Conservation (phyloP, 257 asterid species). For the Nicotiana tomentosiformis region DNA sequence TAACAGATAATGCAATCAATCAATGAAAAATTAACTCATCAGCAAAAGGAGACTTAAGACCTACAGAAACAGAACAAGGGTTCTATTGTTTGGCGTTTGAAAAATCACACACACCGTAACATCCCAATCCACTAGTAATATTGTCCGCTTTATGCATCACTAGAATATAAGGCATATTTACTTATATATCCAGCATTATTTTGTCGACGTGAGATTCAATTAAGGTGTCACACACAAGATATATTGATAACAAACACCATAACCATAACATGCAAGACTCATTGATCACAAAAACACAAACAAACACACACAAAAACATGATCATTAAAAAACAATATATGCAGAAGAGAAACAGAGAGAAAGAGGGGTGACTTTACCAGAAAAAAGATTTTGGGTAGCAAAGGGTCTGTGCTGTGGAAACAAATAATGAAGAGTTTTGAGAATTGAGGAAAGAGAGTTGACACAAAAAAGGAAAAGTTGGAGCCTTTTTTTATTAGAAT, state of each 20-base stretch:
- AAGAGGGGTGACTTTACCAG: not conserved
- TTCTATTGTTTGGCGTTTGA: too few species aligned
- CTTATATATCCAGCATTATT: too few species aligned
- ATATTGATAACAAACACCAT: too few species aligned
- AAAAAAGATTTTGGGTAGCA: not conserved
- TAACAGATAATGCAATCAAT: not conserved
- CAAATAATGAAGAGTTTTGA: not conserved
- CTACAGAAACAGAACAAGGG: not conserved
- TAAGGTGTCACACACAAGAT: too few species aligned
- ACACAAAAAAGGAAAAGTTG: constrained; percentile 6
- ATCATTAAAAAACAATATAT: not conserved
- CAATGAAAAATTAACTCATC: not conserved
- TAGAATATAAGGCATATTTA: too few species aligned
- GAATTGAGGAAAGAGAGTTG: not conserved
- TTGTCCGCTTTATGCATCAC: too few species aligned
- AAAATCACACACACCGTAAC: too few species aligned
- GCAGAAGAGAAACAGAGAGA: not conserved
- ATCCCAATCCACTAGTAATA: too few species aligned
- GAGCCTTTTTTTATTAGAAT: not conserved
- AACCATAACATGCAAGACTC: constrained; percentile 9
- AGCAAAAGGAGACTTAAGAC: not conserved
- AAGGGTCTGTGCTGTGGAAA: not conserved
- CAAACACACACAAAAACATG: not conserved
- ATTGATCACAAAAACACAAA: not conserved
- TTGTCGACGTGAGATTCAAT: too few species aligned